Conservation (phyloP, 1,284 basidiomycete species). For the Pyrrhoderma lamaoense region DNA sequence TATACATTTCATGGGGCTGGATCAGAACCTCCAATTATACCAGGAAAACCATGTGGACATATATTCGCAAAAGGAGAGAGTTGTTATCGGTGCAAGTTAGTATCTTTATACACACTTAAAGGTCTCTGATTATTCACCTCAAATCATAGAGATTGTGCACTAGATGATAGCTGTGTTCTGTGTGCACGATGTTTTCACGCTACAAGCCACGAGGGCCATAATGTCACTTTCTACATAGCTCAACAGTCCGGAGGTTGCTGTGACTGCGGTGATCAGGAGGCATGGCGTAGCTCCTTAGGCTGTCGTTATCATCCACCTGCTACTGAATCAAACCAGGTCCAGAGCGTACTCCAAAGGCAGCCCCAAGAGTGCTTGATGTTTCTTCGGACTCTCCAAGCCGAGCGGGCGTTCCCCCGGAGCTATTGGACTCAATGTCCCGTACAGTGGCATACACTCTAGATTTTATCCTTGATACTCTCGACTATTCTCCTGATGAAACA, state of each 20-base stretch:
- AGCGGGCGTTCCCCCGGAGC: slow-evolving; percentile 49
- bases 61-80: slow-evolving; percentile 82
- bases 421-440: slow-evolving; percentile 64
- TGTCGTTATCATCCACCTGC: slow-evolving; percentile 64
- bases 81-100: slow-evolving; percentile 89
- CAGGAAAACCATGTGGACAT: slow-evolving; percentile 64
- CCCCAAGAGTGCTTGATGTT: slow-evolving; percentile 31
- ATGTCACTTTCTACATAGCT: slow-evolving; percentile 85
- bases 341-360: slow-evolving; percentile 25
- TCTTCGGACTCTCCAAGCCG: slow-evolving; percentile 26
- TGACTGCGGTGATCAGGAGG: slow-evolving; percentile 87
- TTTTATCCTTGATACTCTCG: slow-evolving; percentile 80
- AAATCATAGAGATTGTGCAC: slow-evolving; percentile 71
- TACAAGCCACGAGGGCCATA: slow-evolving; percentile 78
- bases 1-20: slow-evolving; percentile 47
- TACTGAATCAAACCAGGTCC: slow-evolving; percentile 23
- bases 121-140: neutral
- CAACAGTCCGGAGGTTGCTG: slow-evolving; percentile 89
- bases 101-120: slow-evolving; percentile 16
- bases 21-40: slow-evolving; percentile 47
- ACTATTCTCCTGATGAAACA: slow-evolving; percentile 78
- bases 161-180: slow-evolving; percentile 83
- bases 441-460: slow-evolving; percentile 76
- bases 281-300: slow-evolving; percentile 62
- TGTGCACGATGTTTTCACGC: slow-evolving; percentile 85